A percentile compares a stretch with the other conserved stretches of the same genome.
Conservation (phyloP, 2,329 filamentous ascomycete species). For the Clonostachys rosea region DNA sequence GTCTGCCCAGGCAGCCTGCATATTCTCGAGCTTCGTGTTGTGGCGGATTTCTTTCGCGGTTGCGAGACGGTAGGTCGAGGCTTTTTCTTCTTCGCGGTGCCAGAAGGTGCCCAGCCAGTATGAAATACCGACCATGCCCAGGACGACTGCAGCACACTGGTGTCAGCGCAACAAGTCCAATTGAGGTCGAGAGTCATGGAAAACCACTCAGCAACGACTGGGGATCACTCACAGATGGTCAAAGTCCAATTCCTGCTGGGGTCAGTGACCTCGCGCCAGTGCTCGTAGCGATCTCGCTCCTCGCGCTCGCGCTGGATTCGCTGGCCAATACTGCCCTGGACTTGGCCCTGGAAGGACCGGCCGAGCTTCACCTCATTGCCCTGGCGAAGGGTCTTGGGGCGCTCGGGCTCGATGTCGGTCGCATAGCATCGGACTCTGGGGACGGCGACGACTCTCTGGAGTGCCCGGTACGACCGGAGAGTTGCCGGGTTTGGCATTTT, state of each 20-base stretch:
- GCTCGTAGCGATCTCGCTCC: conserved; percentile 45
- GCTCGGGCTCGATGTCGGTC: conserved; percentile 28
- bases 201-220: not conserved
- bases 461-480: conserved; percentile 18
- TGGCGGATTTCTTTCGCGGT: conserved; percentile 46
- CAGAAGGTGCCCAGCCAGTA: conserved; percentile 57
- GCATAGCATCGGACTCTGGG: conserved; percentile 18
- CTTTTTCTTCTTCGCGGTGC: conserved; percentile 41
- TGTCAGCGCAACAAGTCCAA: conserved; percentile 1
- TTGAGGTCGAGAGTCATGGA: not conserved
- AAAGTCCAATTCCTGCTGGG: conserved; percentile 42
- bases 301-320: conserved; percentile 49
- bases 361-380: conserved; percentile 30
- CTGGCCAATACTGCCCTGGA: conserved; percentile 52
- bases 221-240: conserved; percentile 43
- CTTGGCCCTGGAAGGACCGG: conserved; percentile 50
- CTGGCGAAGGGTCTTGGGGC: conserved; percentile 18
- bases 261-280: conserved; percentile 31
- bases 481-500: conserved; percentile 19
- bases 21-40: conserved; percentile 55
- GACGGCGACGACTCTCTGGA: conserved; percentile 5
- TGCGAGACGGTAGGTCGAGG: conserved; percentile 49
- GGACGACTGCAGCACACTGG: conserved; percentile 34
- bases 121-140: conserved; percentile 43
- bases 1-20: conserved; percentile 68